These are phyloP conservation scores for Tylopilus balloui DNA, from an alignment of 768 basidiomycete genomes.

Conservation along the genomic window DNA sequence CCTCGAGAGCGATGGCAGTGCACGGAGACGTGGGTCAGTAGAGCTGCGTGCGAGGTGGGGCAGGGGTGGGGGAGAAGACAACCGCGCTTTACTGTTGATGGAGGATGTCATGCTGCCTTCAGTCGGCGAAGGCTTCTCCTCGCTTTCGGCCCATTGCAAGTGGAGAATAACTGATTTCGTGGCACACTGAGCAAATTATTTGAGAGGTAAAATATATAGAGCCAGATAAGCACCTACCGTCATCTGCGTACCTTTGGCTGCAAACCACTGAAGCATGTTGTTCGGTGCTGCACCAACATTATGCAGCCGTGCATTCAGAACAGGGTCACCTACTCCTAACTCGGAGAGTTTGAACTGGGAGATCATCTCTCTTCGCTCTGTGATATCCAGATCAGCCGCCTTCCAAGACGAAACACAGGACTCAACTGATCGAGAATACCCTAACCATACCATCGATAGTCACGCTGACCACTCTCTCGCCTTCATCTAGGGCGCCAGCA, in stretches of 20 bases:
- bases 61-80: slow-evolving; percentile 29
- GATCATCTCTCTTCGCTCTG: slow-evolving; percentile 78
- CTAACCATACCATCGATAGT: slow-evolving; percentile 90
- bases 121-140: slow-evolving; percentile 20
- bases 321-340: slow-evolving; percentile 63
- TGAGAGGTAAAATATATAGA: neutral
- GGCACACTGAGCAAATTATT: slow-evolving; percentile 57
- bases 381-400: slow-evolving; percentile 4
- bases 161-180: slow-evolving; percentile 85
- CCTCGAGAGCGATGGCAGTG: slow-evolving; percentile 49
- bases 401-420: slow-evolving; percentile 6
- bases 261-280: slow-evolving; percentile 94
- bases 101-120: slow-evolving; percentile 24
- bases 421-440: slow-evolving; percentile 85
- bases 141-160: slow-evolving; percentile 79
- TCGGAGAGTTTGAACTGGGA: slow-evolving; percentile 87
- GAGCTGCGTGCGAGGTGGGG: slow-evolving; percentile 17
- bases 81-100: slow-evolving; percentile 15
- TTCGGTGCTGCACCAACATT: slow-evolving; percentile 79
- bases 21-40: slow-evolving; percentile 38
- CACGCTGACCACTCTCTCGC: slow-evolving; percentile 83
- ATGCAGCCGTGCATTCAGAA: slow-evolving; percentile 60
- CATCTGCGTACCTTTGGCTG: slow-evolving; percentile 86
- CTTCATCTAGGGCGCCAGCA: slow-evolving; percentile 41
- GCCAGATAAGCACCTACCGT: slow-evolving; percentile 49